Base-by-base conservation (phyloP, 148 eudicot genomes). In the Chenopodium formosanum region DNA sequence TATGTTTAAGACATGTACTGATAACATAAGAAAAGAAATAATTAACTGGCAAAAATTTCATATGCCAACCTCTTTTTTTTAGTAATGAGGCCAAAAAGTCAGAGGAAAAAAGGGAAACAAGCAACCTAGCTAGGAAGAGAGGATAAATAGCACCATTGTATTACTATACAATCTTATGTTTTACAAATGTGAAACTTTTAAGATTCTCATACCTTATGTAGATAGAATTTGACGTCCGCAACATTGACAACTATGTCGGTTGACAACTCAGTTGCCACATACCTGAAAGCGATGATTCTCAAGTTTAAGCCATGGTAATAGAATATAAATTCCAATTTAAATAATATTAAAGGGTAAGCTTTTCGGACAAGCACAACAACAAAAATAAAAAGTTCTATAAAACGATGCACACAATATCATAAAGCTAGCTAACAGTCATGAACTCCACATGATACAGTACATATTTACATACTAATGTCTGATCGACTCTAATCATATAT, bases 201-300 rank as follows among this genome's bases (percentile, higher is more conserved):
- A 73, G 10, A 29, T 19, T 60, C 52, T 25, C 85, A 29, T 87
- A 96, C 99, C 98, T 96, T 96, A 80, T 96, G 99, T 69, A 96
- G 88, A 90, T 92, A 89, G 87, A 96, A 96, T 79, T 89, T 96
- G 79, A 91, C 90, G 48, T 91, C 95, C 58, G 86, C 92, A 37
- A 96, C 94, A 71, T 80, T 91, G 56, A 96, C 84, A 64, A 91
- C 91, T 75, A 94, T 85, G 80, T 96, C 99, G 44, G 93, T 85
- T 58, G 98, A 91, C 83, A 96, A 86, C 80, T 94, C 99, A n/a
- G 95, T 83, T 29, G 95, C 93, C 71, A 96, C 97, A 88, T 86
- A 92, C 89, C 99, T 96, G 93, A 65, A 89, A 23, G 62, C 3
- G 84, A 46, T 32, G 14, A 40, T 69, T 69, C 14, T 32, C 50